These are phyloP conservation scores for Dictyostelium intermedium DNA, from an alignment of 78 protist species.

Conservation along the genomic window DNA sequence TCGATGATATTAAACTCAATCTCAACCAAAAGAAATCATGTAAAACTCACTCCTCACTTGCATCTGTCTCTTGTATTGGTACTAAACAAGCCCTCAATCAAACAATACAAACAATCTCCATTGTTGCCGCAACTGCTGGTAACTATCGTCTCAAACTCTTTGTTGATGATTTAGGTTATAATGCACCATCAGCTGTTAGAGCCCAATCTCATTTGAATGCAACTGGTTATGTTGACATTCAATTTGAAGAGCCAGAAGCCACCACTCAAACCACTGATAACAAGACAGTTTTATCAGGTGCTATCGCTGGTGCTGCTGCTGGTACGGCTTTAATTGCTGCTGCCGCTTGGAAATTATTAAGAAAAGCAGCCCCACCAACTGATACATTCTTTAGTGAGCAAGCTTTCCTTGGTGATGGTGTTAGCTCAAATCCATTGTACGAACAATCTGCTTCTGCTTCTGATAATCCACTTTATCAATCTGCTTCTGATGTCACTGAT, in stretches of 20 bases:
- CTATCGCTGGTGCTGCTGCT: conserved; percentile 47
- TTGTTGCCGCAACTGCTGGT: neutral
- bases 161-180: conserved; percentile 22
- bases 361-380: conserved; percentile 50
- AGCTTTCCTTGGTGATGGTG: conserved; percentile 16
- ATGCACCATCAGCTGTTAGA: neutral
- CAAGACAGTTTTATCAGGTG: conserved; percentile 51
- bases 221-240: neutral
- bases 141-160: neutral
- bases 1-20: neutral
- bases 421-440: conserved; percentile 30
- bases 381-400: conserved; percentile 61
- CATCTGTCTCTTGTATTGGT: neutral
- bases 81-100: neutral
- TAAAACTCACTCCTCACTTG: neutral
- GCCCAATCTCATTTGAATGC: neutral
- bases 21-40: neutral
- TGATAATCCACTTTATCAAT: conserved; percentile 54
- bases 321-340: neutral
- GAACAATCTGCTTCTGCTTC: neutral
- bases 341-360: conserved; percentile 44
- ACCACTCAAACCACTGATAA: neutral
- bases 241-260: neutral
- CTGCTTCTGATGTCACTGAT: neutral
- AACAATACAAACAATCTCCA: neutral